phyloP scores from a whole-genome alignment of 305 asterid species.

The Andrographis paniculata region DNA sequence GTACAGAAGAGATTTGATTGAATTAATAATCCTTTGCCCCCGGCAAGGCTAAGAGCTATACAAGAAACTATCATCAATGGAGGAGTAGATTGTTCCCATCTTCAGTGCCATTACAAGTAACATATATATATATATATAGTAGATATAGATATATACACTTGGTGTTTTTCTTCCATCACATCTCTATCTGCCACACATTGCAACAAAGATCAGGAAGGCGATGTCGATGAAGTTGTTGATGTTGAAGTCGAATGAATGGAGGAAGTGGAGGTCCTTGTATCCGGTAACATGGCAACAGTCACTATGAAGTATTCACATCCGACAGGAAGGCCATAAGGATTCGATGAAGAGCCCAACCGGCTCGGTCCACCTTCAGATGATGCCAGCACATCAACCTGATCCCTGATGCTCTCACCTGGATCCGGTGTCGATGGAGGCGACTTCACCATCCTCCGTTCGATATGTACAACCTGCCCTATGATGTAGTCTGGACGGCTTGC shows the following conservation, averaged over 20 bases:
- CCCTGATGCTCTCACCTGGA: slow-evolving; percentile 28
- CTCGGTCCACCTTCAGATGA: slow-evolving; percentile 39
- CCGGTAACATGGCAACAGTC: slow-evolving; percentile 96
- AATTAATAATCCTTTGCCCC: too few relatives aligned
- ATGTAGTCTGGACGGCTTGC: slow-evolving; percentile 62
- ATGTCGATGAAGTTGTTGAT: slow-evolving; percentile 49
- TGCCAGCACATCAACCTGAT: slow-evolving; percentile 32
- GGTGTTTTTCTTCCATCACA: too few relatives aligned
- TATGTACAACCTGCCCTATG: slow-evolving; percentile 89
- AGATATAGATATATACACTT: too few relatives aligned
- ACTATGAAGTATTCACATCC: slow-evolving; percentile 91
- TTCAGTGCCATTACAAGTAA: too few relatives aligned
- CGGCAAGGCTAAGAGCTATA: too few relatives aligned
- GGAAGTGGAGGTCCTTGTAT: too few relatives aligned
- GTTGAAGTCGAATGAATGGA: slow-evolving; percentile 58
- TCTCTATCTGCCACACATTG: slow-evolving; percentile 47
- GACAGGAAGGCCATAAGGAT: slow-evolving; percentile 66
- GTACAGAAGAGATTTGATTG: too few relatives aligned
- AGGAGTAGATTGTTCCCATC: too few relatives aligned
- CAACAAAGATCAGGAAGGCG: slow-evolving; percentile 90
- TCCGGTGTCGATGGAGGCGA: slow-evolving; percentile 32
- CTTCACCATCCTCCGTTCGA: slow-evolving; percentile 62
- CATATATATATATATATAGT: too few relatives aligned
- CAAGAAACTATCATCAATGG: too few relatives aligned
- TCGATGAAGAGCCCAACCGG: slow-evolving; percentile 31